phyloP scores from a whole-genome alignment of 2,329 filamentous ascomycete species.

The Clathrospora elynae region DNA sequence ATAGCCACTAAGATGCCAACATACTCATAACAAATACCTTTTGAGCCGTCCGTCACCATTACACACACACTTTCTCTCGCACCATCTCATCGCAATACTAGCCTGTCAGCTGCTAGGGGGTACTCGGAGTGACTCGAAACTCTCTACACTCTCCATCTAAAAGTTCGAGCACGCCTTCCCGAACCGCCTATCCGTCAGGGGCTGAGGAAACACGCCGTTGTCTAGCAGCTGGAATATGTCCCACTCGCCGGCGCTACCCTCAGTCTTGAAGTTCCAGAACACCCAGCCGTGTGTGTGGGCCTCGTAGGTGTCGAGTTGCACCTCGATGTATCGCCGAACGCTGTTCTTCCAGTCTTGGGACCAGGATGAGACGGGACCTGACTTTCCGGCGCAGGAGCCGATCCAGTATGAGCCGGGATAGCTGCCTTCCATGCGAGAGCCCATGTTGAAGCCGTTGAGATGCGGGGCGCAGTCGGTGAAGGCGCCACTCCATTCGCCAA shows the following conservation, averaged over 20 bases:
- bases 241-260: constrained; percentile 57
- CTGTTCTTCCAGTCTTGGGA: constrained; percentile 52
- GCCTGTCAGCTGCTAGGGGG: too few species aligned
- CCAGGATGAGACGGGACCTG: constrained; percentile 57
- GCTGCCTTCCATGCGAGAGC: constrained; percentile 64
- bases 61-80: too few species aligned
- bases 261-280: constrained; percentile 65
- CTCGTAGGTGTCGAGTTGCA: constrained; percentile 61
- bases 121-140: too few species aligned
- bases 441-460: constrained; percentile 54
- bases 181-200: constrained; percentile 35
- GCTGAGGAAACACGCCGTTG: constrained; percentile 57
- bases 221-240: constrained; percentile 57
- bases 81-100: too few species aligned
- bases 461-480: constrained; percentile 63
- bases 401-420: constrained; percentile 55
- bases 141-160: too few species aligned
- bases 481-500: constrained; percentile 71
- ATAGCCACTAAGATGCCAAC: too few species aligned
- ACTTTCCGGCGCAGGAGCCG: constrained; percentile 60
- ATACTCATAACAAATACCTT: too few species aligned
- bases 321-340: constrained; percentile 58
- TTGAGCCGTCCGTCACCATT: too few species aligned
- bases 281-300: constrained; percentile 58
- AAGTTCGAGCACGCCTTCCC: constrained; percentile 35